A percentile compares a stretch with the other conserved stretches of the same genome.
Evolutionary conservation across 2,329 filamentous ascomycete genomes (phyloP).

Genomic region (Neofusicoccum parvum): DNA sequence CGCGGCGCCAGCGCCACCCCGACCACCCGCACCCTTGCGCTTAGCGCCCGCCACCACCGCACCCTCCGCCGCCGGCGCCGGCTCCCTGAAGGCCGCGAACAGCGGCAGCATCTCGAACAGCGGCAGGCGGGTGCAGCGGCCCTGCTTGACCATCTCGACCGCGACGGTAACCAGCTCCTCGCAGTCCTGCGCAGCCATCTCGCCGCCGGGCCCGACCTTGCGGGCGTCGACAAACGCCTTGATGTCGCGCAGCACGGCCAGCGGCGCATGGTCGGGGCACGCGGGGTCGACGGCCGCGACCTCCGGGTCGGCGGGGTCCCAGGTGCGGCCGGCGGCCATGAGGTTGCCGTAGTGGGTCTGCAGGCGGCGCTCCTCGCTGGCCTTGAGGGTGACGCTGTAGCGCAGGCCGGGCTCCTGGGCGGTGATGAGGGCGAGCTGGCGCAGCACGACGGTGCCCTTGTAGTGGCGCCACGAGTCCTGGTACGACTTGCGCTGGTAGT

Average conservation of each 20-base stretch:
- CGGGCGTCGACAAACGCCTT: constrained; percentile 11
- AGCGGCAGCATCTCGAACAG: constrained; percentile 19
- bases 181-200: constrained; percentile 24
- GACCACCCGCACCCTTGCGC: neutral
- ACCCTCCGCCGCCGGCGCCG: neutral
- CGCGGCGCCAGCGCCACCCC: neutral
- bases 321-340: constrained; percentile 25
- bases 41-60: neutral
- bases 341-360: constrained; percentile 31
- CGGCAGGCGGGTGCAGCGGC: neutral
- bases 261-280: constrained; percentile 37
- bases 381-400: constrained; percentile 38
- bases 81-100: neutral
- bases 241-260: constrained; percentile 36
- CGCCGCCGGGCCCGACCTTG: constrained; percentile 30
- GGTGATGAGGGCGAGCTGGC: constrained; percentile 38
- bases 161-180: constrained; percentile 24
- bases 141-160: neutral
- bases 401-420: constrained; percentile 32
- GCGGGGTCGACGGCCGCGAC: constrained; percentile 23
- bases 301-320: constrained; percentile 23
- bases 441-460: constrained; percentile 37
- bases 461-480: constrained; percentile 38
- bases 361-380: constrained; percentile 37
- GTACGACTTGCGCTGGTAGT: constrained; percentile 45